Percentiles rank a stretch among this genome's conserved stretches.
phyloP scores from a whole-genome alignment of 169 alveolate genomes.

The Plasmodium cynomolgi region DNA sequence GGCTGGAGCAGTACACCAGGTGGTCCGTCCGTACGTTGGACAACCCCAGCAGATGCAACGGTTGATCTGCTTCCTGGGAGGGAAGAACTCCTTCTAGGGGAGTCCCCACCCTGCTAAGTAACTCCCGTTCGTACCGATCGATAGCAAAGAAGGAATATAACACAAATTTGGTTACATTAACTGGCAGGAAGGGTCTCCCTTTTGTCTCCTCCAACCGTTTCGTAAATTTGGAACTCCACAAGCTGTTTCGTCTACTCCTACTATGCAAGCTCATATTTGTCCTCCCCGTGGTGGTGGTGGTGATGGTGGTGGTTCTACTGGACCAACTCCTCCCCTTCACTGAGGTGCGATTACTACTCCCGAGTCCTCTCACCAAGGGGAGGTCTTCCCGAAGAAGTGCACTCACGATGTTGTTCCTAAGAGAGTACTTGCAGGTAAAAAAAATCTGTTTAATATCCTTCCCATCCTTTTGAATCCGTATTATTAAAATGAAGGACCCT shows the following conservation, averaged over 20 bases:
- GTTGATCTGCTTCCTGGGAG: not conserved
- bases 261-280: not conserved
- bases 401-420: not conserved
- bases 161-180: slow-evolving; percentile 17
- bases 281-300: not conserved
- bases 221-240: not conserved
- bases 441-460: slow-evolving; percentile 3
- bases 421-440: not conserved
- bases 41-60: not conserved
- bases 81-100: not conserved
- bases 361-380: not conserved
- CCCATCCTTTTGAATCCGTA: slow-evolving; percentile 6
- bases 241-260: not conserved
- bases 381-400: not conserved
- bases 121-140: not conserved
- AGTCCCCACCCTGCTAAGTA: not conserved
- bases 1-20: not conserved
- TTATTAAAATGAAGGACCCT: slow-evolving; percentile 3
- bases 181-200: not conserved
- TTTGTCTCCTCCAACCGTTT: not conserved
- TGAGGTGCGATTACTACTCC: not conserved
- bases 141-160: slow-evolving; percentile 8
- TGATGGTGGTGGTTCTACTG: not conserved
- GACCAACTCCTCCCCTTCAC: not conserved
- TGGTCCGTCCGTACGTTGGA: not conserved